Conservation (phyloP, 2,329 filamentous ascomycete genomes). For the Diaporthe ampelina region DNA sequence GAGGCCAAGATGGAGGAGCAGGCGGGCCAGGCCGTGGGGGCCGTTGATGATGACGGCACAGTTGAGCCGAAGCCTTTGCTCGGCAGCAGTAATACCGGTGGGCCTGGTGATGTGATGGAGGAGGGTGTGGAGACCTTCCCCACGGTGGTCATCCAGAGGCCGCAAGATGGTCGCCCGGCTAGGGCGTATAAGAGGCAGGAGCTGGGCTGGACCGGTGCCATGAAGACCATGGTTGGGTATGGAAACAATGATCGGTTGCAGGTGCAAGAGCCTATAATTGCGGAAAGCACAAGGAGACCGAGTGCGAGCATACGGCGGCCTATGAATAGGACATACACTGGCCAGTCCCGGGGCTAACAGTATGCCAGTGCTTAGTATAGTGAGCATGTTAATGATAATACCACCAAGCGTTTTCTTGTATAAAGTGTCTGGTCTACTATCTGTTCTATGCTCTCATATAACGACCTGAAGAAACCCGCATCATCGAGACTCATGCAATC, state of each 20-base stretch:
- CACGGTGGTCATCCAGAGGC: constrained; percentile 18
- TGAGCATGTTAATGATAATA: neutral
- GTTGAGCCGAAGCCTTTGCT: constrained; percentile 14
- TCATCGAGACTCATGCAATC: neutral
- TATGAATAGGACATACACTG: constrained; percentile 9
- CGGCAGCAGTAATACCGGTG: neutral
- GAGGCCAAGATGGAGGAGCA: constrained; percentile 25
- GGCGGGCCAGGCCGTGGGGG: constrained; percentile 1
- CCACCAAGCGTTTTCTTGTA: neutral
- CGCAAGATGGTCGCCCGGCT: constrained; percentile 3
- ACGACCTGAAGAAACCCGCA: fast-evolving
- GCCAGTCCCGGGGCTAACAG: neutral
- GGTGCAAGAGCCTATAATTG: neutral
- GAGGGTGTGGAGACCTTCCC: constrained; percentile 16
- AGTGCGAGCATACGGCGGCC: neutral
- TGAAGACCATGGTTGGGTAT: constrained; percentile 25
- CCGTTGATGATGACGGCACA: neutral
- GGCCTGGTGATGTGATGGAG: neutral
- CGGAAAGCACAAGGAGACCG: neutral
- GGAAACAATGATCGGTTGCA: neutral
- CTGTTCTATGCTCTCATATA: neutral
- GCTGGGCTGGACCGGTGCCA: constrained; percentile 24
- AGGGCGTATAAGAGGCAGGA: constrained; percentile 24
- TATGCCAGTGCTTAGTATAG: neutral
- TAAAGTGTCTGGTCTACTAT: neutral